These are phyloP conservation scores for Globisporangium apiculatum DNA, from an alignment of 352 stramenopile species.

Conservation along the genomic window DNA sequence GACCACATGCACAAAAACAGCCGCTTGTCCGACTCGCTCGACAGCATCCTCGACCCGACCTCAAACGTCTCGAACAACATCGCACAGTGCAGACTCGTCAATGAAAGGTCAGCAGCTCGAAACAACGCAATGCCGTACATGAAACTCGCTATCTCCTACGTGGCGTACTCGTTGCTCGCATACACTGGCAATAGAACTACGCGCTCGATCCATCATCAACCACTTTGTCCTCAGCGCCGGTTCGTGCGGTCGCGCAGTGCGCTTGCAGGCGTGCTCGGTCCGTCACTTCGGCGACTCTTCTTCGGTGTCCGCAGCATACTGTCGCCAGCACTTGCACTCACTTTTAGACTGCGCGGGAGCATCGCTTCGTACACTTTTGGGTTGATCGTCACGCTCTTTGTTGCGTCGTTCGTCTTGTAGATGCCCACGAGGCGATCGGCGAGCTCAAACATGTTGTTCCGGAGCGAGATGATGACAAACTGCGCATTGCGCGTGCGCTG, in stretches of 20 bases:
- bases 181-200: too few relatives aligned
- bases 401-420: constrained; percentile 99
- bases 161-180: too few relatives aligned
- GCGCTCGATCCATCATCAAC: background rate
- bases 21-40: background rate
- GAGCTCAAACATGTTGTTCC: constrained; percentile 99
- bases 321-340: background rate
- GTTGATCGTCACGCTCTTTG: constrained; percentile 99
- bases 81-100: too few relatives aligned
- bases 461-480: constrained; percentile 99
- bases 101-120: too few relatives aligned
- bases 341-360: constrained; percentile 5
- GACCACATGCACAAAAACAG: background rate
- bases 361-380: constrained; percentile 83
- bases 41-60: background rate
- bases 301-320: constrained; percentile 10
- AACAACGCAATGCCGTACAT: too few relatives aligned
- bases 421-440: constrained; percentile 98
- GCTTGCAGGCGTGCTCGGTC: constrained; percentile 2
- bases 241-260: constrained; percentile 38
- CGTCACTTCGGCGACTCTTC: constrained; percentile 12
- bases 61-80: too few relatives aligned
- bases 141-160: too few relatives aligned
- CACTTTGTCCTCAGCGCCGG: constrained; percentile 18
- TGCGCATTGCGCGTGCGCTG: constrained; percentile 98